phyloP scores from a whole-genome alignment of 805 yeast genomes.

The Metschnikowia bowlesiae region DNA sequence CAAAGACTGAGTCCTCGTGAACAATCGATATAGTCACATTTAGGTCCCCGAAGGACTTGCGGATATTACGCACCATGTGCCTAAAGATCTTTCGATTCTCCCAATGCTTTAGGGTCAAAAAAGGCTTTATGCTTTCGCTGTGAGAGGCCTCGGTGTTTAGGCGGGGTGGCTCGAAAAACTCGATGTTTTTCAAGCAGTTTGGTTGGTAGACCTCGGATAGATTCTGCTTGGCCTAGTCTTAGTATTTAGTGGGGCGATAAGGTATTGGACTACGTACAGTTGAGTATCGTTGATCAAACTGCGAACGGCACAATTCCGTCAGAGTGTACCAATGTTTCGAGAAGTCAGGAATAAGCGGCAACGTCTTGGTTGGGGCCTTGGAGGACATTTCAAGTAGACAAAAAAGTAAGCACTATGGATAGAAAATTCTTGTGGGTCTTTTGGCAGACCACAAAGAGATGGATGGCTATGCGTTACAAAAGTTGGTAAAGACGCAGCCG shows the following conservation, averaged over 20 bases:
- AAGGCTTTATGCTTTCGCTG: conserved; percentile 39
- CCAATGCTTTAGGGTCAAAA: conserved; percentile 47
- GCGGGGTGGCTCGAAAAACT: conserved; percentile 58
- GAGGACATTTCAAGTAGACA: not conserved
- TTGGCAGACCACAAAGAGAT: not conserved
- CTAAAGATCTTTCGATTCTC: conserved; percentile 36
- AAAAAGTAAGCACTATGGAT: not conserved
- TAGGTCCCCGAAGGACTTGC: conserved; percentile 39
- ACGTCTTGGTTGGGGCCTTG: not conserved
- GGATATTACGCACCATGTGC: conserved; percentile 32
- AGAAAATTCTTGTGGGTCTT: not conserved
- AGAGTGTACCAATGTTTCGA: not conserved
- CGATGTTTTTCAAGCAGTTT: conserved; percentile 40
- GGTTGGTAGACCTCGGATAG: conserved; percentile 55
- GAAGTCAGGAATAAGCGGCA: conserved; percentile 1
- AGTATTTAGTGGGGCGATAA: conserved; percentile 7
- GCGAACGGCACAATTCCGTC: conserved; percentile 37
- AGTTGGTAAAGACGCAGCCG: not conserved
- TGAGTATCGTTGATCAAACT: conserved; percentile 53
- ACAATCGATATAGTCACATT: conserved; percentile 62
- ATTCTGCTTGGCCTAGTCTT: conserved; percentile 48
- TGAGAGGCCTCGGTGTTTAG: conserved; percentile 48
- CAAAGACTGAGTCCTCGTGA: conserved; percentile 42
- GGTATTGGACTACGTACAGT: conserved; percentile 22
- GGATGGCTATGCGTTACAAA: not conserved